Conservation (phyloP, 164 flowering plant species). For the Liriodendron chinense region DNA sequence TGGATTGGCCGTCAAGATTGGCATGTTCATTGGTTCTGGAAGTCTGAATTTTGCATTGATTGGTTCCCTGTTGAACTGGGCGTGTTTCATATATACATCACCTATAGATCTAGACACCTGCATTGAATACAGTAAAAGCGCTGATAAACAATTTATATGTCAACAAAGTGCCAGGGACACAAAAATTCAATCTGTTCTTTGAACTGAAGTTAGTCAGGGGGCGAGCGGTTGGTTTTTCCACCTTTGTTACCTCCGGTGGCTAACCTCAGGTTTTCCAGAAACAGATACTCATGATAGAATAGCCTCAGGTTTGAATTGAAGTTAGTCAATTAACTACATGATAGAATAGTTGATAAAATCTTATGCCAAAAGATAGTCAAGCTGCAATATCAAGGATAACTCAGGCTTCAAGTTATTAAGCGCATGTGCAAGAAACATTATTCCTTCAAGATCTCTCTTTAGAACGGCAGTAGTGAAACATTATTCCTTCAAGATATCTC, state of each 20-base stretch:
- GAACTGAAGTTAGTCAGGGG: not conserved
- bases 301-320: too few relatives aligned
- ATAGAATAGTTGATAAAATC: not conserved
- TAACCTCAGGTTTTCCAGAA: too few relatives aligned
- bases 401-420: not conserved
- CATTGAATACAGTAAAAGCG: slow-evolving; percentile 21
- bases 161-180: not conserved
- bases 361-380: not conserved
- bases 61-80: slow-evolving; percentile 59
- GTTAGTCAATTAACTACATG: not conserved
- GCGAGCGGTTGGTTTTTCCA: too few relatives aligned
- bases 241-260: too few relatives aligned
- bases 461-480: too few relatives aligned
- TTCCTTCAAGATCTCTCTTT: too few relatives aligned
- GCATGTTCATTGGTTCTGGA: slow-evolving; percentile 66
- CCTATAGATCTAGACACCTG: slow-evolving; percentile 91
- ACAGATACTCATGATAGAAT: not conserved
- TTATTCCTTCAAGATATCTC: not conserved
- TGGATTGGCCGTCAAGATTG: slow-evolving; percentile 64
- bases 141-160: not conserved
- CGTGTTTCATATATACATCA: slow-evolving; percentile 72
- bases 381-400: not conserved
- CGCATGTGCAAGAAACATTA: not conserved
- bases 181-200: not conserved
- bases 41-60: slow-evolving; percentile 59